phyloP scores from a whole-genome alignment of 352 stramenopile species.

The Peronosclerospora sorghi region DNA sequence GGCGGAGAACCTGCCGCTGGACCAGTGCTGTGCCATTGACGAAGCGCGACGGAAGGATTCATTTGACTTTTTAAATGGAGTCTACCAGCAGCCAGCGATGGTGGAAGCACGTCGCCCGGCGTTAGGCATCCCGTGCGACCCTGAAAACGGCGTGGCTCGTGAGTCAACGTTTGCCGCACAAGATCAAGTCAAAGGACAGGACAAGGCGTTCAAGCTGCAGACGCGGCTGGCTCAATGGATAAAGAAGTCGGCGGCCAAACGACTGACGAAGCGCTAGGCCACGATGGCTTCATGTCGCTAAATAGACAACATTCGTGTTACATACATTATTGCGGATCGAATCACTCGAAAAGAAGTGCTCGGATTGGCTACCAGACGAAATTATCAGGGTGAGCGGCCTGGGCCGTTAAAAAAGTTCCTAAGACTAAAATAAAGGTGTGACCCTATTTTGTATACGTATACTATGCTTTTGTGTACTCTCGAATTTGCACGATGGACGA shows the following conservation, averaged over 20 bases:
- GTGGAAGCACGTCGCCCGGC: conserved; percentile 23
- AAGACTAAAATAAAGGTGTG: too few relatives aligned
- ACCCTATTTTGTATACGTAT: too few relatives aligned
- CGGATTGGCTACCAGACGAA: too few relatives aligned
- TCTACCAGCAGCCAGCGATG: conserved; percentile 66
- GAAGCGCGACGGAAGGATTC: conserved; percentile 35
- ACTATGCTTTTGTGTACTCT: too few relatives aligned
- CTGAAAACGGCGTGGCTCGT: conserved; percentile 11
- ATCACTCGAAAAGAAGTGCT: too few relatives aligned
- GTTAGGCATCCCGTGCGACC: conserved; percentile 13
- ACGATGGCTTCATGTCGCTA: too few relatives aligned
- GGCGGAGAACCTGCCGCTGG: conserved; percentile 42
- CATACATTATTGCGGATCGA: too few relatives aligned
- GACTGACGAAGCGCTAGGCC: conserved; percentile 4
- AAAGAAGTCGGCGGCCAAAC: conserved; percentile 18
- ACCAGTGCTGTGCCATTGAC: conserved; percentile 57
- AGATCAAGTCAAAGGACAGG: conserved; percentile 7
- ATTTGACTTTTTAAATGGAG: conserved; percentile 52
- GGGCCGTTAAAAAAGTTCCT: too few relatives aligned
- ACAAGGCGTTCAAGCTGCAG: conserved; percentile 19
- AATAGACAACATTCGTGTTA: too few relatives aligned
- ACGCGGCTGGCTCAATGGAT: conserved; percentile 27
- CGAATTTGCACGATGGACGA: conserved; percentile 45
- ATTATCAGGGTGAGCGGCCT: too few relatives aligned
- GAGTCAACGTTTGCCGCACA: conserved; percentile 6